phyloP scores from a whole-genome alignment of 2,329 filamentous ascomycete species.

The Monosporascus cannonballus region DNA sequence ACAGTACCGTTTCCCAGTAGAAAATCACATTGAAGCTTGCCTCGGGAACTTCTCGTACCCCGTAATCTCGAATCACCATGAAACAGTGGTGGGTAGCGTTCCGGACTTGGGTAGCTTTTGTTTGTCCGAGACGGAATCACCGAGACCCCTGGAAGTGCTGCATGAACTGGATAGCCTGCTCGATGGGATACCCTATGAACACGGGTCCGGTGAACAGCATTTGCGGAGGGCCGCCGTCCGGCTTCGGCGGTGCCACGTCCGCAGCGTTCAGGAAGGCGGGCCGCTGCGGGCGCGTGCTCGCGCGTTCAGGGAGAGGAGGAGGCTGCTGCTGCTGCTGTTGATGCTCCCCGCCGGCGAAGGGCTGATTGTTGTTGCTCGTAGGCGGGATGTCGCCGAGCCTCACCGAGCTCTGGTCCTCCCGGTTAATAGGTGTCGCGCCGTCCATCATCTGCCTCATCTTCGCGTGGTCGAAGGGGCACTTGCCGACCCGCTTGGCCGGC shows the following conservation, averaged over 20 bases:
- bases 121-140: too few species aligned
- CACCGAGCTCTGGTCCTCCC: constrained; percentile 18
- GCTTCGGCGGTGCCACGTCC: constrained; percentile 25
- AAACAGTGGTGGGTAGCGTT: too few species aligned
- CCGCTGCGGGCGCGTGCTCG: constrained; percentile 25
- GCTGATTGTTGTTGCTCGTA: constrained; percentile 5
- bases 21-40: too few species aligned
- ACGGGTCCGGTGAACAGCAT: constrained; percentile 91
- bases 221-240: constrained; percentile 40
- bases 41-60: too few species aligned
- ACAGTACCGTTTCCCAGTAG: too few species aligned
- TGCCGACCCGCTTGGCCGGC: constrained; percentile 29
- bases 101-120: too few species aligned
- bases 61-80: too few species aligned
- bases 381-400: constrained; percentile 12
- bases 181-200: constrained; percentile 84
- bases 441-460: constrained; percentile 34
- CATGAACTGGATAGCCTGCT: constrained; percentile 73
- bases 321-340: constrained; percentile 4
- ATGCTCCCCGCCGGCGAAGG: constrained; percentile 1
- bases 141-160: constrained; percentile 43
- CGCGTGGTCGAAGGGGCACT: constrained; percentile 54
- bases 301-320: background rate
- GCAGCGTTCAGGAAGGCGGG: constrained; percentile 48
- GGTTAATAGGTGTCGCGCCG: constrained; percentile 18